Conservation (phyloP, 2,329 filamentous ascomycete species). For the Beauveria asiatica region DNA sequence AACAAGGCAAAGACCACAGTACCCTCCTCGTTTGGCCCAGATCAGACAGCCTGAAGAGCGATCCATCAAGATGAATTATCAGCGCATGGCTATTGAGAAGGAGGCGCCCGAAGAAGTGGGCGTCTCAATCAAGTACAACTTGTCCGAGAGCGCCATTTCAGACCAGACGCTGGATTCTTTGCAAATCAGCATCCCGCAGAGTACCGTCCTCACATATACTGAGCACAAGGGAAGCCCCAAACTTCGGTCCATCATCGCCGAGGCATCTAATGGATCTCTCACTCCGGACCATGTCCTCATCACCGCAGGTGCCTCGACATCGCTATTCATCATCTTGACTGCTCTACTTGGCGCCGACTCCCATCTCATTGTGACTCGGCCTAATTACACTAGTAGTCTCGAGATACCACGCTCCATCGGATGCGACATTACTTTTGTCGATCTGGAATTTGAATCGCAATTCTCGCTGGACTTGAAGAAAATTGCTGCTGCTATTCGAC, state of each 20-base stretch:
- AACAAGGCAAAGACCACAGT: background rate
- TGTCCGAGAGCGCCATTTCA: conserved; percentile 18
- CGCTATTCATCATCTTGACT: conserved; percentile 17
- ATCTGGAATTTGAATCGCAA: conserved; percentile 14
- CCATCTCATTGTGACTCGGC: conserved; percentile 18
- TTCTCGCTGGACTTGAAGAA: conserved; percentile 13
- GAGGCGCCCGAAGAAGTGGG: conserved; percentile 19
- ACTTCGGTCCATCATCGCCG: conserved; percentile 14
- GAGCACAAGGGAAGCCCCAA: conserved; percentile 11
- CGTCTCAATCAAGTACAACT: conserved; percentile 17
- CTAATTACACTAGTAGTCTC: conserved; percentile 19
- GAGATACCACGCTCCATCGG: conserved; percentile 18
- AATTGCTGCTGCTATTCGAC: conserved; percentile 13
- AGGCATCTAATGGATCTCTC: conserved; percentile 9
- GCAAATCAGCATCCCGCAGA: background rate
- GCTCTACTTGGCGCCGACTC: conserved; percentile 11
- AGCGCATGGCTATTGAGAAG: conserved; percentile 19
- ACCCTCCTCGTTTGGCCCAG: background rate
- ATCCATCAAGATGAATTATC: conserved; percentile 17
- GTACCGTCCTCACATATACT: background rate
- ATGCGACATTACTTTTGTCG: conserved; percentile 17
- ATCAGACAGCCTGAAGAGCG: background rate
- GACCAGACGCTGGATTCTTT: conserved; percentile 16
- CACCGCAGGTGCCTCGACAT: conserved; percentile 16
- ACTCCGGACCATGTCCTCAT: conserved; percentile 16